These are phyloP conservation scores for Pseudogymnoascus sp. DNA, from an alignment of 2,329 filamentous ascomycete species.

Conservation along the genomic window DNA sequence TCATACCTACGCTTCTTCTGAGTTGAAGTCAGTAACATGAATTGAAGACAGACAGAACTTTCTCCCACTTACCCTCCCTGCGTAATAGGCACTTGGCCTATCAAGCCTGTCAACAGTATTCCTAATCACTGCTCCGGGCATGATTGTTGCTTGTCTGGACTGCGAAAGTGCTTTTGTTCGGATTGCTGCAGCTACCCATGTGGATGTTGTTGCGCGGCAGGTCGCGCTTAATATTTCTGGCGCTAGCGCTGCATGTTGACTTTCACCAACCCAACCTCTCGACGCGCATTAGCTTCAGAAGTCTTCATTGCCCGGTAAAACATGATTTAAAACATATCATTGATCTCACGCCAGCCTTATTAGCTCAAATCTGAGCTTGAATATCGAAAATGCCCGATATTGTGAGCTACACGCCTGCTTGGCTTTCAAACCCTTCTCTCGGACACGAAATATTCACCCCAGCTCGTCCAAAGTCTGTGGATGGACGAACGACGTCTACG, in stretches of 20 bases:
- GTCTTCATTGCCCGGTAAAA: neutral
- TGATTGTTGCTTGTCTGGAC: constrained; percentile 17
- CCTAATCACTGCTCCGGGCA: constrained; percentile 31
- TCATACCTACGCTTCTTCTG: constrained; percentile 47
- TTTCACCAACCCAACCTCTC: neutral
- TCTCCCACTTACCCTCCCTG: constrained; percentile 57
- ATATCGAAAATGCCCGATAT: constrained; percentile 67
- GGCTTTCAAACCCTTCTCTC: constrained; percentile 71
- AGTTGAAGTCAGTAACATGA: constrained; percentile 31
- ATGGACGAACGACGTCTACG: constrained; percentile 27
- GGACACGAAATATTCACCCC: constrained; percentile 70
- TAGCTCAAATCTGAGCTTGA: neutral
- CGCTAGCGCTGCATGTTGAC: constrained; percentile 8
- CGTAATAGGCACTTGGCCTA: constrained; percentile 89
- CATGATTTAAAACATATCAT: constrained; percentile 3
- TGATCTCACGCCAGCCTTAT: neutral
- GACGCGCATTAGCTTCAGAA: constrained; percentile 4
- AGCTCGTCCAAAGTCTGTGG: constrained; percentile 27
- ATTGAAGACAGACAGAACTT: constrained; percentile 10
- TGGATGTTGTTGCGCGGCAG: neutral
- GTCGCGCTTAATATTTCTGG: constrained; percentile 10
- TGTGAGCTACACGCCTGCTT: constrained; percentile 75
- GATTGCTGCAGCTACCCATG: constrained; percentile 3
- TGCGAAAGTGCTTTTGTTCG: constrained; percentile 4
- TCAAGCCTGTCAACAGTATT: constrained; percentile 88